Evolutionary conservation across 306 rosid species (phyloP).

Genomic region (Spatholobus suberectus): DNA sequence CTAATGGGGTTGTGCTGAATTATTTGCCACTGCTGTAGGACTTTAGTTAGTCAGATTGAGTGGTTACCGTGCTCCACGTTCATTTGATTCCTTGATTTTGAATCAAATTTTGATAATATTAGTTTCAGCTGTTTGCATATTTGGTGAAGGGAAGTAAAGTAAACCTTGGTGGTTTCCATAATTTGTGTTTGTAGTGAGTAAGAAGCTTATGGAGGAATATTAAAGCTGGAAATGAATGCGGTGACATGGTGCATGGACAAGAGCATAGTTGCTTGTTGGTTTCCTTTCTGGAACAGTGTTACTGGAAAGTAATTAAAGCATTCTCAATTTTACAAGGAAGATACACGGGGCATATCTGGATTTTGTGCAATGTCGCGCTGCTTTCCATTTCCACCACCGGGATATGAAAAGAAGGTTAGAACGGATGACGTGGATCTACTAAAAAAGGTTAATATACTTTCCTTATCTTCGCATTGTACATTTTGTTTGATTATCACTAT

Average conservation of each 20-base stretch:
- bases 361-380: constrained; percentile 98
- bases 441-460: constrained; percentile 67
- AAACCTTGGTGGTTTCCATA: neutral
- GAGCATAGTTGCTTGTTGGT: constrained; percentile 80
- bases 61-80: neutral
- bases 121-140: neutral
- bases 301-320: constrained; percentile 57
- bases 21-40: neutral
- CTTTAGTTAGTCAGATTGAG: neutral
- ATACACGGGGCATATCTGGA: constrained; percentile 49
- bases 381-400: constrained; percentile 93
- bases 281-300: constrained; percentile 65
- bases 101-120: neutral
- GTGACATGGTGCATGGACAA: constrained; percentile 98
- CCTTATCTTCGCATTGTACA: constrained; percentile 28
- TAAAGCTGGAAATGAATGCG: constrained; percentile 78
- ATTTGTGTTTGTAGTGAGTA: constrained; percentile 49
- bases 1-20: constrained; percentile 31
- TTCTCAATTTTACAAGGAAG: constrained; percentile 55
- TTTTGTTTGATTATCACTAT: constrained; percentile 31
- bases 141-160: neutral
- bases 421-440: constrained; percentile 64
- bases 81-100: neutral
- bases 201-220: constrained; percentile 59
- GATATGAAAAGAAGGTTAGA: constrained; percentile 38